Percentiles rank a stretch among this genome's conserved stretches.
Conservation (phyloP, 371 early-diverging fungal genomes). For the Mucor piriformis region DNA sequence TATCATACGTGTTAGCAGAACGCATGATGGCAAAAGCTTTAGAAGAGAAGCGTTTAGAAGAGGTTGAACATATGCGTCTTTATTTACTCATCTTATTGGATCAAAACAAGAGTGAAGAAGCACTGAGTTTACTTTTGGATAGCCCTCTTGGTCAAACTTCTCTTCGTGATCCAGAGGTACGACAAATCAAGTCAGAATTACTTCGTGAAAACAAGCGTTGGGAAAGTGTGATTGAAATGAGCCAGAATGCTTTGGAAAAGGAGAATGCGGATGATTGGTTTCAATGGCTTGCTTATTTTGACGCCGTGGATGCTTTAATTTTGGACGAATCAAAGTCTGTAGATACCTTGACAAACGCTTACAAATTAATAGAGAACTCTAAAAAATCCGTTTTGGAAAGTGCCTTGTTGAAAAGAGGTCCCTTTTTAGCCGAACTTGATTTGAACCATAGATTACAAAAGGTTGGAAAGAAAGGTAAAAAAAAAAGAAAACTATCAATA, state of each 20-base stretch:
- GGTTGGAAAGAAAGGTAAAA: constrained; percentile 26
- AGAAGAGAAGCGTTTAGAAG: constrained; percentile 61
- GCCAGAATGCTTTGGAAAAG: constrained; percentile 44
- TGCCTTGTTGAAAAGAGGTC: constrained; percentile 63
- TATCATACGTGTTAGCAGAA: constrained; percentile 78
- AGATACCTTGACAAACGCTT: constrained; percentile 37
- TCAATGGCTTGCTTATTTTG: constrained; percentile 65
- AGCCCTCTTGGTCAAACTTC: constrained; percentile 64
- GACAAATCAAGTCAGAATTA: constrained; percentile 62
- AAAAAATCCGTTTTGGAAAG: constrained; percentile 39
- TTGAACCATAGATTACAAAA: constrained; percentile 51
- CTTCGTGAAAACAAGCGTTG: constrained; percentile 53
- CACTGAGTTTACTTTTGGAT: constrained; percentile 61
- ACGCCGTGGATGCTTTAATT: constrained; percentile 49
- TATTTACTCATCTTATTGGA: constrained; percentile 69
- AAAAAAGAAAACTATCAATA: constrained; percentile 7
- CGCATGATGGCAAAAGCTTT: constrained; percentile 84
- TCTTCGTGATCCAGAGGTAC: constrained; percentile 66
- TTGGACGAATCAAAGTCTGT: constrained; percentile 9
- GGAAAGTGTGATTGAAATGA: constrained; percentile 38
- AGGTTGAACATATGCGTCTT: constrained; percentile 68
- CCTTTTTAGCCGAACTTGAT: constrained; percentile 78
- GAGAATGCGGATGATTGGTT: constrained; percentile 76
- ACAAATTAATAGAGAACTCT: constrained; percentile 39
- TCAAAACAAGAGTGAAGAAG: constrained; percentile 65